A percentile compares a stretch with the other conserved stretches of the same genome.
Evolutionary conservation across 2,329 filamentous ascomycete species (phyloP).

Genomic region (Nemania sp.): DNA sequence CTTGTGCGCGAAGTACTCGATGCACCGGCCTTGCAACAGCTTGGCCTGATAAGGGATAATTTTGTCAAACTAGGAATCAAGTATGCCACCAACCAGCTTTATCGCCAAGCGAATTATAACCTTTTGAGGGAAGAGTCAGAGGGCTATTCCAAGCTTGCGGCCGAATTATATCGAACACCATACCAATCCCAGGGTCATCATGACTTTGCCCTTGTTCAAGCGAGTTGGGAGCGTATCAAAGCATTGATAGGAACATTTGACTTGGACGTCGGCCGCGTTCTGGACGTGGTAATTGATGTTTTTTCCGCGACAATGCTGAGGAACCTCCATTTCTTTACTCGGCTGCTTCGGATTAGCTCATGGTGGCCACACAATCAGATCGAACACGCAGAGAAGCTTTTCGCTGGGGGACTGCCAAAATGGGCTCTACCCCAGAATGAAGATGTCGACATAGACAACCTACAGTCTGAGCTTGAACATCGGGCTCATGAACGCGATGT

Average conservation of each 20-base stretch:
- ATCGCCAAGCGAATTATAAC: constrained; percentile 97
- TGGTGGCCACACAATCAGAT: constrained; percentile 85
- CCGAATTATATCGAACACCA: constrained; percentile 85
- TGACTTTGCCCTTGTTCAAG: constrained; percentile 75
- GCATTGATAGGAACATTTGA: constrained; percentile 96
- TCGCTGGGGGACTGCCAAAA: constrained; percentile 71
- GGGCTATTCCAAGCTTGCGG: constrained; percentile 94
- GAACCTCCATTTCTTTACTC: constrained; percentile 92
- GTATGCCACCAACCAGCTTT: constrained; percentile 89
- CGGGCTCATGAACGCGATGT: constrained; percentile 69
- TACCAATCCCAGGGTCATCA: constrained; percentile 71
- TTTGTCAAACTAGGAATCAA: constrained; percentile 84
- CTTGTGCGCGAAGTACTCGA: constrained; percentile 86
- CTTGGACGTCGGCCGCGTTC: constrained; percentile 88
- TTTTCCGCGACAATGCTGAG: constrained; percentile 93
- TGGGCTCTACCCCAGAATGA: constrained; percentile 76
- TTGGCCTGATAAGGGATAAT: constrained; percentile 82
- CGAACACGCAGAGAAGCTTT: constrained; percentile 47
- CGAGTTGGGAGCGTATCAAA: constrained; percentile 90
- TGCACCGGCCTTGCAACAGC: constrained; percentile 70
- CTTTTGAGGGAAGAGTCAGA: constrained; percentile 93
- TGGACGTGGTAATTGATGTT: constrained; percentile 93
- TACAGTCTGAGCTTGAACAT: constrained; percentile 62
- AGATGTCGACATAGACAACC: constrained; percentile 64
- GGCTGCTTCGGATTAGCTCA: constrained; percentile 85